Evolutionary conservation across 495 filamentous ascomycete species (phyloP), one percentile per base, ranked within the genome.

Genomic region (Acidiella bohemica): DNA sequence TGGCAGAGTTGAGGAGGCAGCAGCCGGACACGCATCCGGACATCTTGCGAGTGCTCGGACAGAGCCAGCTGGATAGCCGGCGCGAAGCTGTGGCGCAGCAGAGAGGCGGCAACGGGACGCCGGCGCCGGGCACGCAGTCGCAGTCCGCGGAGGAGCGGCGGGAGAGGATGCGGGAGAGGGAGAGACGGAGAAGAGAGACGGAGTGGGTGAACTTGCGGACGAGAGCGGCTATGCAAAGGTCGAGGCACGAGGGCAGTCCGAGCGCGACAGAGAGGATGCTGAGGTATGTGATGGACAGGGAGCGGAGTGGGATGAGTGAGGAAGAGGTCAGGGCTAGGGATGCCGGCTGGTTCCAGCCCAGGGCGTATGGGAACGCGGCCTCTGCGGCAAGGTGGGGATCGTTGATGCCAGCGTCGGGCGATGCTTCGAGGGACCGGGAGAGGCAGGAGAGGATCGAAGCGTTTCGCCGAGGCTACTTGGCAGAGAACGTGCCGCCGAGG

Each of bases 391-490:
- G 34, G 4, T 41, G 37, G 10, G 11, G 19, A 7, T 8, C 23
- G 23, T 18, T 24, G 3, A 27, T 40, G 9, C 33, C 33, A 10
- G 40, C 46, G 11, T 22, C 26, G 8, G 36, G 4, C 16, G 23
- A 21, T 19, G 42, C 36, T 8, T 33, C 60, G 37, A 63, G 63
- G 7, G 62, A 67, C 23, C 63, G 59, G 35, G 67, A 72, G 39
- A 47, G 63, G 35, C 61, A 65, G 23, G 59, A 64, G 32, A 58
- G 70, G 16, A 49, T 65, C 39, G 66, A 66, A 32, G 65, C 64
- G 16, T 68, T 69, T 50, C 64, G 72, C 36, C 62, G 72, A 42
- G 50, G 64, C 33, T 65, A 70, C 46, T 57, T 67, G 31, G 36
- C 47, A 5, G 66, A 72, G 22, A 66, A 62, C 13, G 47, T 40